A percentile compares a stretch with the other conserved stretches of the same genome.
Conservation (phyloP, 1,284 basidiomycete species). For the Phellinidium pouzarii region DNA sequence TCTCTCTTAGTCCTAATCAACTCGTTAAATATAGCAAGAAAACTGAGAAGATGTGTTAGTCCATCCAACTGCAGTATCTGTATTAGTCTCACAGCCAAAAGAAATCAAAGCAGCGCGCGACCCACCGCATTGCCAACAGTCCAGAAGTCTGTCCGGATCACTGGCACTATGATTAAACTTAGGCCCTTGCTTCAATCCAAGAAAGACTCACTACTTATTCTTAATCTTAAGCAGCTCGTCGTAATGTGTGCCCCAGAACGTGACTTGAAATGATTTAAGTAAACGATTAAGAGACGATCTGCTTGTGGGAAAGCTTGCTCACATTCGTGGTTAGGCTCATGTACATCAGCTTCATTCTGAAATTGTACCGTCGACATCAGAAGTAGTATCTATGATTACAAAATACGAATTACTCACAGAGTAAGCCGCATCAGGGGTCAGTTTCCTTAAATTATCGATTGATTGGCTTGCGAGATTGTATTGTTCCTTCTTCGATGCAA, state of each 20-base stretch:
- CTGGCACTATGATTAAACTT: not conserved
- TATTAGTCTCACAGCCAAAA: not conserved
- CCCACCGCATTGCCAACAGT: constrained; percentile 11
- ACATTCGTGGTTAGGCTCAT: constrained; percentile 10
- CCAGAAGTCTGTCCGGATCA: constrained; percentile 3
- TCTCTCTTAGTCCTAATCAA: not conserved
- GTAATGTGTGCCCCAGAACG: constrained; percentile 7
- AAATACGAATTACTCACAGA: not conserved
- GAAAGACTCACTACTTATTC: not conserved
- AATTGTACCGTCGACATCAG: not conserved
- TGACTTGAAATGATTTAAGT: not conserved
- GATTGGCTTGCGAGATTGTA: constrained; percentile 21
- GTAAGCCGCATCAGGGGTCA: constrained; percentile 24
- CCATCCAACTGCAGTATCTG: not conserved
- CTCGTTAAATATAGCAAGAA: not conserved
- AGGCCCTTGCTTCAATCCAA: not conserved
- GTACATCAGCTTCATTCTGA: constrained; percentile 9
- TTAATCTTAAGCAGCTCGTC: constrained; percentile 5
- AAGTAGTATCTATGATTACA: not conserved
- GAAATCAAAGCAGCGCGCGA: not conserved
- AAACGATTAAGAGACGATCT: not conserved
- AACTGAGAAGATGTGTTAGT: not conserved
- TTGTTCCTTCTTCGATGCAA: constrained; percentile 19
- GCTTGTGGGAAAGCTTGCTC: too few relatives aligned
- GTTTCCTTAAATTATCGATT: constrained; percentile 21